A percentile compares a stretch with the other conserved stretches of the same genome.
These are phyloP conservation scores for Naganishia friedmannii DNA, from an alignment of 768 basidiomycete species.

Conservation along the genomic window DNA sequence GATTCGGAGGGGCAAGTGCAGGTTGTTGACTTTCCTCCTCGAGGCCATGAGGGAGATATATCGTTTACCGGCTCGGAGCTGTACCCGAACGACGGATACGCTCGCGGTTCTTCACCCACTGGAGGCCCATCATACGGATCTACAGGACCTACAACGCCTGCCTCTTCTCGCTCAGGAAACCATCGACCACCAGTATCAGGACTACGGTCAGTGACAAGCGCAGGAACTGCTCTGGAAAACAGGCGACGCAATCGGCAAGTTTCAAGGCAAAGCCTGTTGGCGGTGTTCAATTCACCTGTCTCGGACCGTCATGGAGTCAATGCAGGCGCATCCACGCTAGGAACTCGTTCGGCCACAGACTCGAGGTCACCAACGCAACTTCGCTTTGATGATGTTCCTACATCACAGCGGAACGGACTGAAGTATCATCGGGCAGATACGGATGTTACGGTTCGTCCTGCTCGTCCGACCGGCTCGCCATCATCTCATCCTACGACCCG, in stretches of 20 bases:
- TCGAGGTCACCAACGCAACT: background rate
- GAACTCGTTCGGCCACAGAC: background rate
- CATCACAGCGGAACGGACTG: background rate
- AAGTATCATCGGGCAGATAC: background rate
- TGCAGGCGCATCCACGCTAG: background rate
- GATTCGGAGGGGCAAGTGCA: background rate
- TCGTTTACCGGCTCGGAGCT: background rate
- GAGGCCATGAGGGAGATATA: background rate
- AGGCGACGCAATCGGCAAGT: background rate
- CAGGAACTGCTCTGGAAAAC: background rate
- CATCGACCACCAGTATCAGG: background rate
- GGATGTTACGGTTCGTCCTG: background rate
- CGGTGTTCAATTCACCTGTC: constrained; percentile 5
- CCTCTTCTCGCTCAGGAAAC: background rate
- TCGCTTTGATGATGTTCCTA: background rate
- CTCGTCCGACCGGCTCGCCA: background rate
- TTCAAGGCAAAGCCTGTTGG: constrained; percentile 11
- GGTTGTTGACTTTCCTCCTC: background rate
- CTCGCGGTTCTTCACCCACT: background rate
- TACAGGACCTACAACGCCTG: constrained; percentile 5
- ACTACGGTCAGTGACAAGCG: background rate
- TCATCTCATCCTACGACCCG: background rate
- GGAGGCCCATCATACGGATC: background rate
- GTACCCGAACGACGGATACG: background rate
- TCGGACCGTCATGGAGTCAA: background rate